Percentiles rank a stretch among this genome's conserved stretches.
Evolutionary conservation across 192 early-diverging fungal genomes (phyloP).

Genomic region (Mortierella antarctica): DNA sequence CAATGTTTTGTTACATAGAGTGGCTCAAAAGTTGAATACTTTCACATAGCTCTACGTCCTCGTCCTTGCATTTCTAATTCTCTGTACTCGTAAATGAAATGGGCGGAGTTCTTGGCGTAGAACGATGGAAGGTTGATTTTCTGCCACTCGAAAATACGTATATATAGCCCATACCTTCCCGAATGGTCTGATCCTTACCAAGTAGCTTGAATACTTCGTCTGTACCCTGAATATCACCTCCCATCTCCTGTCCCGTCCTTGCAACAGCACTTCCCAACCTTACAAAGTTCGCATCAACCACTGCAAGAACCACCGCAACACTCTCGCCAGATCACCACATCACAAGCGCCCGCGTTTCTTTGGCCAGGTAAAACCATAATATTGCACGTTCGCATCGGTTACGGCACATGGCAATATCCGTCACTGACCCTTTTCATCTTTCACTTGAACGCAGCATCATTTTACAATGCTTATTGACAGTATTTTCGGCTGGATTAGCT

Average conservation of each 20-base stretch:
- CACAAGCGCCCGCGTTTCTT: constrained; percentile 6
- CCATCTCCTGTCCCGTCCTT: too few species aligned
- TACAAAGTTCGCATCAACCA: too few species aligned
- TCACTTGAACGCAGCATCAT: not conserved
- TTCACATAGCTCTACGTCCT: too few species aligned
- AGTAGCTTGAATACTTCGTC: constrained; percentile 7
- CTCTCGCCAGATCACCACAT: not conserved
- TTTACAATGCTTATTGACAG: constrained; percentile 5
- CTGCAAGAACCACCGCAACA: constrained; percentile 6
- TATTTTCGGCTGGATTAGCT: constrained; percentile 7
- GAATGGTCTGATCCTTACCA: not conserved
- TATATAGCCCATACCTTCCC: constrained; percentile 8
- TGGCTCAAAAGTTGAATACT: too few species aligned
- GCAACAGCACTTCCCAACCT: too few species aligned
- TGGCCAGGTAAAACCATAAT: constrained; percentile 1
- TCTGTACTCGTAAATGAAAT: not conserved
- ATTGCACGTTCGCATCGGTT: not conserved
- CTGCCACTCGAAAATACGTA: too few species aligned
- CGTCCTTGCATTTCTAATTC: too few species aligned
- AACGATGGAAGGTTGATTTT: too few species aligned
- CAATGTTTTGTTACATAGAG: too few species aligned
- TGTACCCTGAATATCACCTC: too few species aligned
- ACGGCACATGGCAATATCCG: not conserved
- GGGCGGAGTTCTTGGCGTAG: too few species aligned
- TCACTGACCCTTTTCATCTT: constrained; percentile 3